Percentiles rank a stretch among this genome's conserved stretches.
Conservation (phyloP, 768 basidiomycete species). For the Boletellus sp. region DNA sequence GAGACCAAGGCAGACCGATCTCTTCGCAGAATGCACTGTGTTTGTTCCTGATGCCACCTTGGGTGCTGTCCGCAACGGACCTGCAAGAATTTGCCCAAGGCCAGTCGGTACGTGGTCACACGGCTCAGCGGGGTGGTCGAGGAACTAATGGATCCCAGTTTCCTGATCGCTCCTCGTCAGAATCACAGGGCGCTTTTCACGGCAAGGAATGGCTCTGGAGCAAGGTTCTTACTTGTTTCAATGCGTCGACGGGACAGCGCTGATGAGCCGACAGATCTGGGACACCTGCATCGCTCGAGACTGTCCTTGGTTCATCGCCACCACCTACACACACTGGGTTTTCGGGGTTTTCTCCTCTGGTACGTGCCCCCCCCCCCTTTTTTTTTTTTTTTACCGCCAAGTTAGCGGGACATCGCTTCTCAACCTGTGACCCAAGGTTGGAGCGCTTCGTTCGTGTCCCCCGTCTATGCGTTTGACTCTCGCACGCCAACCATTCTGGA, state of each 20-base stretch:
- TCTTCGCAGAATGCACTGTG: conserved; percentile 19
- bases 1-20: conserved; percentile 12
- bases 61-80: conserved; percentile 35
- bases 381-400: not conserved
- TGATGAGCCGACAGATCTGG: conserved; percentile 33
- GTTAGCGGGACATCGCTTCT: not conserved
- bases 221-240: conserved; percentile 33
- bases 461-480: conserved; percentile 40
- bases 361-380: conserved; percentile 16
- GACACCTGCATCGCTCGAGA: conserved; percentile 36
- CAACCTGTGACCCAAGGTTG: conserved; percentile 38
- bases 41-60: conserved; percentile 39
- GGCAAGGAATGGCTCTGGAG: conserved; percentile 54
- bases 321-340: conserved; percentile 41
- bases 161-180: conserved; percentile 12
- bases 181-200: conserved; percentile 16
- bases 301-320: conserved; percentile 40
- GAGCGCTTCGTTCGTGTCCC: conserved; percentile 49
- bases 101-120: conserved; percentile 17
- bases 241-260: not conserved
- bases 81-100: conserved; percentile 31
- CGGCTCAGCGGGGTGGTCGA: not conserved
- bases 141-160: conserved; percentile 14
- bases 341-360: conserved; percentile 42
- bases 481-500: conserved; percentile 48